Conservation (phyloP, 1,284 basidiomycete genomes). For the Rhodotorula sp. region DNA sequence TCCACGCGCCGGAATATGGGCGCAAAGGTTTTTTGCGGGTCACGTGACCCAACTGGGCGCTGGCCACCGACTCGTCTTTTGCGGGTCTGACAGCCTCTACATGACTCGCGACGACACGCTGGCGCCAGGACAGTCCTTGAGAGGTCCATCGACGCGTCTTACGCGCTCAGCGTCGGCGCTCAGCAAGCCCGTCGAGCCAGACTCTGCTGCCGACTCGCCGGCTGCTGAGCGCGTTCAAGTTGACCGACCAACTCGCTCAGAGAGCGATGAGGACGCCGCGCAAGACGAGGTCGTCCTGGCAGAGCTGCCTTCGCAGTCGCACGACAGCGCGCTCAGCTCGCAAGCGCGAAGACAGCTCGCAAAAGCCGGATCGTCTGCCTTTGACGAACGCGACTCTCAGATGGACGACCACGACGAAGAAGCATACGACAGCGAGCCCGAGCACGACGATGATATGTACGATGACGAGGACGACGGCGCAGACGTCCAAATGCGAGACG, state of each 20-base stretch:
- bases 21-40: too few species aligned
- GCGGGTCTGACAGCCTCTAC: too few species aligned
- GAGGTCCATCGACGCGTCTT: not conserved
- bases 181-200: slow-evolving; percentile 14
- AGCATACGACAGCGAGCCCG: not conserved
- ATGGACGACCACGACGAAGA: not conserved
- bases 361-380: slow-evolving; percentile 4
- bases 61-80: too few species aligned
- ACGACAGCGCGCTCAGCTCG: slow-evolving; percentile 1
- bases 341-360: slow-evolving; percentile 15
- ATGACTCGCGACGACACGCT: slow-evolving; percentile 9
- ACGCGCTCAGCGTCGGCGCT: slow-evolving; percentile 24
- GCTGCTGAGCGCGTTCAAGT: not conserved
- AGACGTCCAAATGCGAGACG: slow-evolving; percentile 17
- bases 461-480: slow-evolving; percentile 31
- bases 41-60: too few species aligned
- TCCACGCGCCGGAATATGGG: too few species aligned
- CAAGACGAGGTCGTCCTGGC: slow-evolving; percentile 12
- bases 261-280: slow-evolving; percentile 7
- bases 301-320: slow-evolving; percentile 1
- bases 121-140: not conserved
- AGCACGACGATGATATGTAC: not conserved
- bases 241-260: not conserved
- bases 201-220: not conserved
- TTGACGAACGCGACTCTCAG: slow-evolving; percentile 8